Conservation (phyloP, 306 rosid species). For the Castanea mollissima region DNA sequence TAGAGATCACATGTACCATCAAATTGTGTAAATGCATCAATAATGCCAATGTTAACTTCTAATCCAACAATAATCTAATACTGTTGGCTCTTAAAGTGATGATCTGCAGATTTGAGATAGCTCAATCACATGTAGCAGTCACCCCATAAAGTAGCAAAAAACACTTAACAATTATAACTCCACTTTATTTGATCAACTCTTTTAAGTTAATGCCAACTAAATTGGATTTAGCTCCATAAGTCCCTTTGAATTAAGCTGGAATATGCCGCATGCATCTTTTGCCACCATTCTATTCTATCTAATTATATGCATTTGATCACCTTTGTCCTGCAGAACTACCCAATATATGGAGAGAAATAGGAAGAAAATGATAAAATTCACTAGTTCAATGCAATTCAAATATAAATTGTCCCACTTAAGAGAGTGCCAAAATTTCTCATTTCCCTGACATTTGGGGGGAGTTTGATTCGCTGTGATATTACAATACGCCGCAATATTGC, state of each 20-base stretch:
- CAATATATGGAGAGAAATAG: background rate
- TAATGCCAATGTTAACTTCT: too few species aligned
- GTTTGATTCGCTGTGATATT: rapidly evolving
- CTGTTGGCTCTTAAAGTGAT: background rate
- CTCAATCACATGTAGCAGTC: background rate
- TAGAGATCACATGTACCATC: too few species aligned
- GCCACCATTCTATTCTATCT: background rate
- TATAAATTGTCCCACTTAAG: background rate
- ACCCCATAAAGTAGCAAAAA: background rate
- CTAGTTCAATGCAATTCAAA: background rate
- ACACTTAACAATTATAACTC: background rate
- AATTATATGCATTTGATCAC: background rate
- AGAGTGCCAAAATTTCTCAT: background rate
- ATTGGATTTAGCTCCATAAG: background rate
- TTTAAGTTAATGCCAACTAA: background rate
- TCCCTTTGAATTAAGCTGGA: too few species aligned
- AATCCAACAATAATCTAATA: too few species aligned
- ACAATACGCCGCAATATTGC: too few species aligned
- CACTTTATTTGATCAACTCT: background rate
- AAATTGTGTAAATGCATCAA: too few species aligned
- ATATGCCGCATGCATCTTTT: too few species aligned
- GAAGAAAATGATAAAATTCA: background rate
- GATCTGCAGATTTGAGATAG: background rate
- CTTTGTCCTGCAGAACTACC: background rate
- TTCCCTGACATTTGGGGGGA: background rate